A percentile compares a stretch with the other conserved stretches of the same genome.
phyloP scores from a whole-genome alignment of 805 yeast species.

The Candida xiaguanensis region DNA sequence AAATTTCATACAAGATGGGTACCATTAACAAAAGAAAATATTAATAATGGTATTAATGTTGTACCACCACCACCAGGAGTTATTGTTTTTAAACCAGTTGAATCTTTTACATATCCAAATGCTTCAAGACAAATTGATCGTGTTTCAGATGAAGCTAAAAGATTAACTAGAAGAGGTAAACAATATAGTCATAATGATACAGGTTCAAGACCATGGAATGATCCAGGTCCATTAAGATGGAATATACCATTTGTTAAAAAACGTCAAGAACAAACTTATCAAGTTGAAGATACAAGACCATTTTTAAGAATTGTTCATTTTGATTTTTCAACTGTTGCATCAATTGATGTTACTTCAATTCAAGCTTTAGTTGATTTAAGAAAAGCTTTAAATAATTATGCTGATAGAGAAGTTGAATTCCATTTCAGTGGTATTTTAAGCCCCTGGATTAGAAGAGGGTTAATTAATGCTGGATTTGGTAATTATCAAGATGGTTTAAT shows the following conservation, averaged over 20 bases:
- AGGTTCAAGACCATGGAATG: constrained; percentile 88
- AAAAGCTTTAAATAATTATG: constrained; percentile 65
- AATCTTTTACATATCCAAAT: constrained; percentile 79
- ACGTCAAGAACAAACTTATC: constrained; percentile 10
- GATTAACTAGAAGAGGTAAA: constrained; percentile 58
- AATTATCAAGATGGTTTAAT: constrained; percentile 40
- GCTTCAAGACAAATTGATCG: constrained; percentile 68
- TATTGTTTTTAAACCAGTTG: constrained; percentile 77
- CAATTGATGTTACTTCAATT: constrained; percentile 74
- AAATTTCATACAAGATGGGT: constrained; percentile 65
- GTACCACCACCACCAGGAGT: constrained; percentile 89
- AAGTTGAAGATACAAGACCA: constrained; percentile 52
- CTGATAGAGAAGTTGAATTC: constrained; percentile 81
- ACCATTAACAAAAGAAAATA: constrained; percentile 47
- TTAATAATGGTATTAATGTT: constrained; percentile 57
- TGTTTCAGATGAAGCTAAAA: constrained; percentile 64
- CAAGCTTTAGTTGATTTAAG: constrained; percentile 76
- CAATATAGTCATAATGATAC: constrained; percentile 28
- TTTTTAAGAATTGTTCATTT: constrained; percentile 66
- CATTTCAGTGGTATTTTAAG: constrained; percentile 83
- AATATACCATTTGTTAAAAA: constrained; percentile 27
- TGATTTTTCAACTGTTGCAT: constrained; percentile 76
- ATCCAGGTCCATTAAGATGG: constrained; percentile 63
- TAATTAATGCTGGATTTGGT: constrained; percentile 77
- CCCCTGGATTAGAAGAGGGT: constrained; percentile 82